These are phyloP conservation scores for Paraphoma chrysanthemicola DNA, from an alignment of 2,329 filamentous ascomycete species.

Conservation along the genomic window DNA sequence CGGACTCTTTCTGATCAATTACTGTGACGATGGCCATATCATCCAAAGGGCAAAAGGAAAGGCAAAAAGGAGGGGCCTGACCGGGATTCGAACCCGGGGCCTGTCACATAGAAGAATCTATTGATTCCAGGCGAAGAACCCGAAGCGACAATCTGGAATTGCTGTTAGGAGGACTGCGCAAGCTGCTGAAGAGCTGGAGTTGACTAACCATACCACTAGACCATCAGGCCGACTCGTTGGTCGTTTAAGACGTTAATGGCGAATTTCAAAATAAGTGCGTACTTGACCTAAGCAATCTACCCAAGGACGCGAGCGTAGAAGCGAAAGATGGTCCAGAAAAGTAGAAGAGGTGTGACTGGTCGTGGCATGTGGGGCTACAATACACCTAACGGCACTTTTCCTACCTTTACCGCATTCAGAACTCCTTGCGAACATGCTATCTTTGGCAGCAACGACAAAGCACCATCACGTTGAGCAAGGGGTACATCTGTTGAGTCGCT, in stretches of 20 bases:
- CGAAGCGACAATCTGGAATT: conserved; percentile 37
- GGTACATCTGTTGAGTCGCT: conserved; percentile 1
- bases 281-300: not conserved
- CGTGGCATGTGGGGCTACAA: conserved; percentile 11
- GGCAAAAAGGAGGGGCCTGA: conserved; percentile 27
- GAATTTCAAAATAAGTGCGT: conserved; percentile 1
- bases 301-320: not conserved
- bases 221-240: conserved; percentile 30
- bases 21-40: no score
- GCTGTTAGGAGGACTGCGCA: not conserved
- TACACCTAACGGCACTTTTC: not conserved
- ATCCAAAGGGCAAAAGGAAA: not conserved
- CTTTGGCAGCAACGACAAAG: not conserved
- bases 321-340: not conserved
- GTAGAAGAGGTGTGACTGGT: no score
- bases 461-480: not conserved
- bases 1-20: no score
- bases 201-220: conserved; percentile 19
- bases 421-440: conserved; percentile 16
- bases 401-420: conserved; percentile 13
- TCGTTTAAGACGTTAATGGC: conserved; percentile 8
- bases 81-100: conserved; percentile 49
- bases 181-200: not conserved
- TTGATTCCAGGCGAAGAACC: conserved; percentile 28
- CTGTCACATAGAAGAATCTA: conserved; percentile 41